Evolutionary conservation across 345 rosid genomes (phyloP).

Genomic region (Ceriops decandra): DNA sequence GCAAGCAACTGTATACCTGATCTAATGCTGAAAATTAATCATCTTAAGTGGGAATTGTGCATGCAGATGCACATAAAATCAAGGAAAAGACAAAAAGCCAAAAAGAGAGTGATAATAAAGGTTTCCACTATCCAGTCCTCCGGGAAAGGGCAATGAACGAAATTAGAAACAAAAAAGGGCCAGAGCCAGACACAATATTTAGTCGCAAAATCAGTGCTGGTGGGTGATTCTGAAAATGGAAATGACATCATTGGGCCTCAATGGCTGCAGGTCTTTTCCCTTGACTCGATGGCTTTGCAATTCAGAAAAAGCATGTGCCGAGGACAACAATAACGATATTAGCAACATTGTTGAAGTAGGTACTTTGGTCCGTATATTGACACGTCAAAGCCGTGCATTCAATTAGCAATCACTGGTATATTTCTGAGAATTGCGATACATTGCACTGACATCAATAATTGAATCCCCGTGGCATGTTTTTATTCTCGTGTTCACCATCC

Average conservation of each 20-base stretch:
- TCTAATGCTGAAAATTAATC: neutral
- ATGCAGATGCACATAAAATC: neutral
- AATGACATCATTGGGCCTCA: neutral
- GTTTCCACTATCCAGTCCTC: neutral
- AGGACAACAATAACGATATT: neutral
- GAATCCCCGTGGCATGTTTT: neutral
- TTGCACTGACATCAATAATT: neutral
- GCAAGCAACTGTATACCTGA: no score
- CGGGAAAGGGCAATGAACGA: slow-evolving; percentile 14
- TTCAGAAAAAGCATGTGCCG: slow-evolving; percentile 6
- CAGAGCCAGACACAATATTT: neutral
- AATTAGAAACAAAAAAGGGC: neutral
- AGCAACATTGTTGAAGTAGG: neutral
- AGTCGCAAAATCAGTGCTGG: neutral
- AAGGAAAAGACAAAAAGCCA: neutral
- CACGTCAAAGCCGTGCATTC: neutral
- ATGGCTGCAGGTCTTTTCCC: slow-evolving; percentile 11
- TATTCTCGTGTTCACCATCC: neutral
- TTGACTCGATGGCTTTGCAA: slow-evolving; percentile 8
- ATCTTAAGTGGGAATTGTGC: neutral
- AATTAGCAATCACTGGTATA: neutral
- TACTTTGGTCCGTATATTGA: neutral
- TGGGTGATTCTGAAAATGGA: slow-evolving; percentile 7
- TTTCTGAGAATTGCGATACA: neutral
- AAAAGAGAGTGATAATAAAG: neutral